A percentile compares a stretch with the other conserved stretches of the same genome.
Conservation (phyloP, 192 early-diverging fungal species). For the Mortierella alpina region DNA sequence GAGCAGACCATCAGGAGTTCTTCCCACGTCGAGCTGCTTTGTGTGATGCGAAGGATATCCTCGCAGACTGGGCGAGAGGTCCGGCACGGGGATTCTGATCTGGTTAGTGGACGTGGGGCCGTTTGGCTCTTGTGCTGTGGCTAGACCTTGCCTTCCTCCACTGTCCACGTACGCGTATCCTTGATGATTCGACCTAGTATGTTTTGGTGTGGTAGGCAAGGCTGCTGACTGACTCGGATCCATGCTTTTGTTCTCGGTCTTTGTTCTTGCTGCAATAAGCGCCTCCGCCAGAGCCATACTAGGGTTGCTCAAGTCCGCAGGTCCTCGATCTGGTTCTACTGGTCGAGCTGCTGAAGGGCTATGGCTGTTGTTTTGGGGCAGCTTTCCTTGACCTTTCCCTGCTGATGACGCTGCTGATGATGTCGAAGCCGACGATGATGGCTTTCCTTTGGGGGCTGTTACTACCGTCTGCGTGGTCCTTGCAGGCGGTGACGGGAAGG, state of each 20-base stretch:
- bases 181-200: neutral
- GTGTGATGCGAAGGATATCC: slow-evolving; percentile 15
- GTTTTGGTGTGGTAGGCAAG: neutral
- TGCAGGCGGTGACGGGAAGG: slow-evolving; percentile 44
- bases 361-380: slow-evolving; percentile 10
- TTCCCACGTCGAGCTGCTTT: slow-evolving; percentile 1
- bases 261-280: slow-evolving; percentile 38
- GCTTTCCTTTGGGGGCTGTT: neutral
- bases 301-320: slow-evolving; percentile 49
- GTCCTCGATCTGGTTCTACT: slow-evolving; percentile 39
- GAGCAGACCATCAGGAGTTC: slow-evolving; percentile 26
- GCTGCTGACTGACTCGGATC: slow-evolving; percentile 5
- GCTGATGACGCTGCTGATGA: slow-evolving; percentile 6
- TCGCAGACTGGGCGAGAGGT: slow-evolving; percentile 30
- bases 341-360: slow-evolving; percentile 16
- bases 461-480: slow-evolving; percentile 15
- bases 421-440: neutral
- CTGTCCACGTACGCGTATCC: slow-evolving; percentile 3
- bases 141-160: slow-evolving; percentile 7
- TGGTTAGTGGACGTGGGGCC: slow-evolving; percentile 2
- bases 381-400: neutral
- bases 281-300: slow-evolving; percentile 47
- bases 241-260: slow-evolving; percentile 23
- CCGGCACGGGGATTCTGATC: slow-evolving; percentile 38
- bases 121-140: slow-evolving; percentile 1